These are phyloP conservation scores for Suillus occidentalis DNA, from an alignment of 768 basidiomycete genomes.

Conservation along the genomic window DNA sequence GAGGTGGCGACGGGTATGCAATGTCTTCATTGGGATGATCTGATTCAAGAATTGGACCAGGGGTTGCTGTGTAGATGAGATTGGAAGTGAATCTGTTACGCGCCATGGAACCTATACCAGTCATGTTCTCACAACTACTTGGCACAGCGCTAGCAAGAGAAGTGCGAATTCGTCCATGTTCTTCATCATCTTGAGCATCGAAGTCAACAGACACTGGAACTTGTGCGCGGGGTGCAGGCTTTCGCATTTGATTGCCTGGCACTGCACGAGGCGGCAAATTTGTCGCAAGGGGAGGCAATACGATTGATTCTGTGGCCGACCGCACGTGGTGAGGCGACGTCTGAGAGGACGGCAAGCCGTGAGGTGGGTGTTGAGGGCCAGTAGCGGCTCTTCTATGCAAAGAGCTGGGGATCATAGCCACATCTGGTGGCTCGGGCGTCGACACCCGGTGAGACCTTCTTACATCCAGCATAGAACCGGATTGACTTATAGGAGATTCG, in stretches of 20 bases:
- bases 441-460: slow-evolving; percentile 34
- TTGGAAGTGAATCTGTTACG: slow-evolving; percentile 28
- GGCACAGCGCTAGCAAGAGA: slow-evolving; percentile 57
- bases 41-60: slow-evolving; percentile 12
- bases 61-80: slow-evolving; percentile 11
- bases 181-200: slow-evolving; percentile 33
- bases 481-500: slow-evolving; percentile 36
- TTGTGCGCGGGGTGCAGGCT: slow-evolving; percentile 63
- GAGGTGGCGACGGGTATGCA: slow-evolving; percentile 10
- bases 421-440: slow-evolving; percentile 31
- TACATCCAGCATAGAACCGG: slow-evolving; percentile 36
- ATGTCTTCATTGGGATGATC: slow-evolving; percentile 20
- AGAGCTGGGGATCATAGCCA: slow-evolving; percentile 25
- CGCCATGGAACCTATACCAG: slow-evolving; percentile 53
- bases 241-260: slow-evolving; percentile 49
- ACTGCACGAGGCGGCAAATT: slow-evolving; percentile 23
- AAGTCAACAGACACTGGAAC: slow-evolving; percentile 59
- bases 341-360: slow-evolving; percentile 15
- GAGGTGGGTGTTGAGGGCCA: slow-evolving; percentile 27
- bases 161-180: slow-evolving; percentile 36
- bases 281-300: slow-evolving; percentile 19
- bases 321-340: slow-evolving; percentile 31
- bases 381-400: slow-evolving; percentile 33
- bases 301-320: slow-evolving; percentile 33
- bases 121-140: slow-evolving; percentile 58